Conservation (phyloP, 2,329 filamentous ascomycete species). For the Sporothrix euskadiensis region DNA sequence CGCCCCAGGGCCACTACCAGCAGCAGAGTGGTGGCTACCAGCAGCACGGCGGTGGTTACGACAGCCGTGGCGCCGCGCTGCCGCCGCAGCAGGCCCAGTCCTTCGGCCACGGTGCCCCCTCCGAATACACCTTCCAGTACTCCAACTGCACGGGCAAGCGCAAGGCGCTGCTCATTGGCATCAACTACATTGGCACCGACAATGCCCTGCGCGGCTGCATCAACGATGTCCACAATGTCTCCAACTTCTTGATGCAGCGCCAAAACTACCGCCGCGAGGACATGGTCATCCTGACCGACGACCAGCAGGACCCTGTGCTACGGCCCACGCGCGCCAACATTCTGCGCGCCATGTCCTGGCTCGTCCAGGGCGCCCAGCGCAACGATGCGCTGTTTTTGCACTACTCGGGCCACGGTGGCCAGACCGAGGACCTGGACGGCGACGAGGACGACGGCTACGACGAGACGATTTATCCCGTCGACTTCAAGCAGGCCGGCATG, state of each 20-base stretch:
- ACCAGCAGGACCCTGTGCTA: conserved; percentile 68
- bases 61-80: conserved; percentile 40
- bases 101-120: conserved; percentile 68
- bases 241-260: conserved; percentile 65
- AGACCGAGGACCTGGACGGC: conserved; percentile 70
- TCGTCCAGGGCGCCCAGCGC: conserved; percentile 68
- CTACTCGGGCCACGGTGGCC: conserved; percentile 75
- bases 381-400: conserved; percentile 79
- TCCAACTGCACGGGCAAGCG: conserved; percentile 71
- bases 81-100: conserved; percentile 55
- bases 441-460: conserved; percentile 78
- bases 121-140: conserved; percentile 72
- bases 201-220: conserved; percentile 75
- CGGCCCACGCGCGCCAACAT: conserved; percentile 77
- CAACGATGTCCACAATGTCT: conserved; percentile 79
- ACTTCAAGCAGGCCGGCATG: conserved; percentile 69
- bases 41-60: conserved; percentile 27
- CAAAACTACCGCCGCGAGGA: conserved; percentile 75
- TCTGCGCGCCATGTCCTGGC: conserved; percentile 72
- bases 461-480: conserved; percentile 77
- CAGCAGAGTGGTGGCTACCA: conserved; percentile 28
- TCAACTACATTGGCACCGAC: conserved; percentile 76
- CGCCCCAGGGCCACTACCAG: conserved; percentile 6
- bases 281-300: conserved; percentile 77
- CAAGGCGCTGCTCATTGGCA: conserved; percentile 74